These are phyloP conservation scores for Cunninghamia lanceolata DNA, from an alignment of 75 land plant species.

Conservation along the genomic window DNA sequence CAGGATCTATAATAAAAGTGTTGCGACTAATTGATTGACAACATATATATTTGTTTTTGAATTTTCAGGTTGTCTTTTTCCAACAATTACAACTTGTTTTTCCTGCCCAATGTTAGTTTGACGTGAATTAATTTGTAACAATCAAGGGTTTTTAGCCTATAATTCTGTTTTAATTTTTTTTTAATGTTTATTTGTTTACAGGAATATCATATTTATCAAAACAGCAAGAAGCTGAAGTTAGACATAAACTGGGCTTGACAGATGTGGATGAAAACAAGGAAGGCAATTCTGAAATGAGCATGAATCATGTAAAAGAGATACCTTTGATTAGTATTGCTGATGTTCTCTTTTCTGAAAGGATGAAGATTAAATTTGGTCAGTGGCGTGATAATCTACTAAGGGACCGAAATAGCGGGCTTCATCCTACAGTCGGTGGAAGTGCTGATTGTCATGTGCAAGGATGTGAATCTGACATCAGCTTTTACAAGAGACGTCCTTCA, in stretches of 20 bases:
- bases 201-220: slow-evolving; percentile 94
- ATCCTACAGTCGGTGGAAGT: not conserved
- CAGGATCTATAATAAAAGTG: not conserved
- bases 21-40: not conserved
- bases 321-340: slow-evolving; percentile 52
- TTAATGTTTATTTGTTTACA: slow-evolving; percentile 35
- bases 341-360: slow-evolving; percentile 62
- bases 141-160: not conserved
- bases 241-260: slow-evolving; percentile 18
- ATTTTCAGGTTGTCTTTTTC: not conserved
- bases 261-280: slow-evolving; percentile 13
- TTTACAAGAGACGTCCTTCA: slow-evolving; percentile 69
- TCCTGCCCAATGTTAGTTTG: not conserved
- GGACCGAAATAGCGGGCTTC: not conserved
- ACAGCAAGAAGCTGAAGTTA: slow-evolving; percentile 71
- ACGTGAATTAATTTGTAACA: not conserved
- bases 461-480: slow-evolving; percentile 31
- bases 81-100: not conserved
- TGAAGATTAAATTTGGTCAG: slow-evolving; percentile 58
- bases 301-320: slow-evolving; percentile 24
- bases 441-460: slow-evolving; percentile 13
- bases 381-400: slow-evolving; percentile 64
- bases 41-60: not conserved
- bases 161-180: slow-evolving; percentile 2
- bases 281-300: not conserved